Evolutionary conservation across 345 rosid genomes (phyloP), one percentile per base, ranked within the genome.

Genomic region (Adansonia digitata): DNA sequence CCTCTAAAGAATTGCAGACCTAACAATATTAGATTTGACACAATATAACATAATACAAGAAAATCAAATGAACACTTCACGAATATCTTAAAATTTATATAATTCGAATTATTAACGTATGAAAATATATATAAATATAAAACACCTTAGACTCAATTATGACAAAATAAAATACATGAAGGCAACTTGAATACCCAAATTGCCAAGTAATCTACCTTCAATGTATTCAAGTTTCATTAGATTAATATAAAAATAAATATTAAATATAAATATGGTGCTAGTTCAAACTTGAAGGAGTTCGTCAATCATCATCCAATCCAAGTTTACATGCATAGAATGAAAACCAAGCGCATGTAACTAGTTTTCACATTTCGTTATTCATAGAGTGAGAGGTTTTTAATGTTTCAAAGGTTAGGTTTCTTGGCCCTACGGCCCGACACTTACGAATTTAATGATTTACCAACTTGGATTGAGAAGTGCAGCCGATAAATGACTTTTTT

Each of bases 361-460:
- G 69, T 34, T 73, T 60, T 61, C 5, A 46, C 31, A 42, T 61
- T 57, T 45, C 39, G 31, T 73, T 73, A 73, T 73, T 73, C 8
- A 27, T 10, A 0, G 24, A 43, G 0, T 45, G 66, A 31, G 51
- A 5, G 31, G 27, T 20, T 72, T 57, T 29, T 52, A 12, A 53
- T 12, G 48, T 71, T 52, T 40, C n/a, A 63, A 56, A n/a, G n/a
- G n/a, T n/a, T n/a, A n/a, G n/a, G 52, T 56, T 56, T 72, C 24
- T 24, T 15, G 62, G 66, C 53, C 14, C 35, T 35, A 55, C 22
- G 46, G 31, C 76, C 40, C 11, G 17, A 60, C 18, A 17, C 40
- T 29, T 56, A 40, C 4, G 18, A 3, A 40, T 40, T 64, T 29
- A 20, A 5, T 39, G 48, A 55, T 14, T n/a, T 34, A 22, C 51